Percentiles rank a stretch among this genome's conserved stretches.
These are phyloP conservation scores for Wickerhamiella musiphila DNA, from an alignment of 805 yeast genomes.

Conservation along the genomic window DNA sequence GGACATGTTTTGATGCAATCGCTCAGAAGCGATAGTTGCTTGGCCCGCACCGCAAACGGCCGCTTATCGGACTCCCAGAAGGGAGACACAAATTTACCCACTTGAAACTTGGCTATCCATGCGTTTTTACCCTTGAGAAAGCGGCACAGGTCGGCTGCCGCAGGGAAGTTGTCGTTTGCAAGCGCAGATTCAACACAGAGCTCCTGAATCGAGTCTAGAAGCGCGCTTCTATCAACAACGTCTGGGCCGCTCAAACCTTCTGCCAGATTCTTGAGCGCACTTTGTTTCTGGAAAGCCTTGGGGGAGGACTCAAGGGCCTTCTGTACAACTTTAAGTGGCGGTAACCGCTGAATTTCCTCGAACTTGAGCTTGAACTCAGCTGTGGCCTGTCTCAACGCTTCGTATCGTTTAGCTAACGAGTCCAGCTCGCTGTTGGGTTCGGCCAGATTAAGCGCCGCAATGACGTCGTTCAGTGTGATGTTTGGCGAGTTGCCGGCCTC, in stretches of 20 bases:
- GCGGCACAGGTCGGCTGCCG: slow-evolving; percentile 30
- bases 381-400: slow-evolving; percentile 2
- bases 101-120: slow-evolving; percentile 66
- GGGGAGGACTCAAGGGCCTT: slow-evolving; percentile 2
- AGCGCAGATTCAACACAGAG: slow-evolving; percentile 50
- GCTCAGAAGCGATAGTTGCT: slow-evolving; percentile 40
- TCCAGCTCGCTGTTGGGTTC: slow-evolving; percentile 2
- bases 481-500: slow-evolving; percentile 3
- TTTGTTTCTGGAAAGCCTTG: not conserved
- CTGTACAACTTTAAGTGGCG: slow-evolving; percentile 4
- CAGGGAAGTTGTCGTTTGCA: slow-evolving; percentile 41
- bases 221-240: too few species aligned
- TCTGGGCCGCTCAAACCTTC: not conserved
- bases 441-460: slow-evolving; percentile 6
- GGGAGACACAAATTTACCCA: slow-evolving; percentile 40
- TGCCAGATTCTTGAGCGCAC: not conserved
- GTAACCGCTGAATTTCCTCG: not conserved
- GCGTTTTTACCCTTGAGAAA: slow-evolving; percentile 19
- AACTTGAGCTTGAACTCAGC: not conserved
- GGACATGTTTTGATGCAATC: slow-evolving; percentile 36
- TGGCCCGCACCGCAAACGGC: slow-evolving; percentile 27
- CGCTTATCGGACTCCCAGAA: slow-evolving; percentile 29
- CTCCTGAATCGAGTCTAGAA: slow-evolving; percentile 6
- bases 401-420: not conserved
- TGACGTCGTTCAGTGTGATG: slow-evolving; percentile 1